A percentile compares a stretch with the other conserved stretches of the same genome.
Conservation (phyloP, 106 monocot genomes). For the Acanthochlamys bracteata region DNA sequence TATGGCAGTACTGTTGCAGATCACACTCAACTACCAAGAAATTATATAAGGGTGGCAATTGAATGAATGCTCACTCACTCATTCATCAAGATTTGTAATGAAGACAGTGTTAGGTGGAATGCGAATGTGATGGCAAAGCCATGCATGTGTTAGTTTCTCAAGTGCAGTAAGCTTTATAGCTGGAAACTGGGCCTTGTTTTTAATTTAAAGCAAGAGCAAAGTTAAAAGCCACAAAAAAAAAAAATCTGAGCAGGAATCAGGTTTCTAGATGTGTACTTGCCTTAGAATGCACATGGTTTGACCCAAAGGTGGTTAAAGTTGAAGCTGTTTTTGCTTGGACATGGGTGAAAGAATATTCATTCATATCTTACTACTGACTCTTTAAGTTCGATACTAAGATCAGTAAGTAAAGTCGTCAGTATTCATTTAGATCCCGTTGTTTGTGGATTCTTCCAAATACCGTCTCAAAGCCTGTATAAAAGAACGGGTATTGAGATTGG, state of each 20-base stretch:
- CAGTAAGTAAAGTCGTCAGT: too few relatives aligned
- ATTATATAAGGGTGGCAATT: too few relatives aligned
- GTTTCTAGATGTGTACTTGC: constrained; percentile 17
- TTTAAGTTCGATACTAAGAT: too few relatives aligned
- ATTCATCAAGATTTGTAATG: too few relatives aligned
- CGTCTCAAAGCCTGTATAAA: too few relatives aligned
- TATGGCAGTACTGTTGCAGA: too few relatives aligned
- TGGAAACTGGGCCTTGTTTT: constrained; percentile 9
- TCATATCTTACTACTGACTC: too few relatives aligned
- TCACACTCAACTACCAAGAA: too few relatives aligned
- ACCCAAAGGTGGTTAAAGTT: not conserved
- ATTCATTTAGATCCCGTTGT: too few relatives aligned
- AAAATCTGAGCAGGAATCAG: not conserved
- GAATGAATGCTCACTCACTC: too few relatives aligned
- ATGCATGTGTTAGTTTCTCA: constrained; percentile 20
- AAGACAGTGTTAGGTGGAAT: not conserved
- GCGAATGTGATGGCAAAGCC: not conserved
- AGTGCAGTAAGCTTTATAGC: constrained; percentile 28
- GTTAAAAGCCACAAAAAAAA: not conserved
- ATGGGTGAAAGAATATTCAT: constrained; percentile 27
- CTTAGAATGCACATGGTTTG: constrained; percentile 29
- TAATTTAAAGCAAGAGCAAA: not conserved
- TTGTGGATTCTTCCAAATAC: too few relatives aligned
- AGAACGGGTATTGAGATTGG: too few relatives aligned
- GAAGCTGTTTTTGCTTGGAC: constrained; percentile 24